Evolutionary conservation across 169 alveolate genomes (phyloP), one percentile per base, ranked within the genome.

Genomic region (Cyclospora cayetanensis): DNA sequence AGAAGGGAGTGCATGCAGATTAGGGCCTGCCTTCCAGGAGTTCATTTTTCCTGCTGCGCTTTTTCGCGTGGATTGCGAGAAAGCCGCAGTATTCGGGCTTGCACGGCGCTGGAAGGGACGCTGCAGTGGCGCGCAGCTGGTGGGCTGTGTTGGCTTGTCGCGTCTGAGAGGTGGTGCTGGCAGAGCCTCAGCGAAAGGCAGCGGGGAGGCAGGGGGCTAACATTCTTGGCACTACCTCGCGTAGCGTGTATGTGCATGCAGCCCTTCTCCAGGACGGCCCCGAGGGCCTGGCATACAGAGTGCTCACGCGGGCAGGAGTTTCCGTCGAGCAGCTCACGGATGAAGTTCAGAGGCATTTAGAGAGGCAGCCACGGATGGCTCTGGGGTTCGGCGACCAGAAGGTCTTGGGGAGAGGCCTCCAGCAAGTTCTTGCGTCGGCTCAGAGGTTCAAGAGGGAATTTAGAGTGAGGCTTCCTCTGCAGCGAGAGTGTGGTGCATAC

Each of bases 311-410:
- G 34, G 94, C 95, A 4, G 97, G 97, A 12, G 95, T 91, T 0
- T 97, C 96, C 80, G 93, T 93, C 34, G 94, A 91, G 52, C 85
- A 93, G 74, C 82, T 96, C 93, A 50, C 94, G n/a, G 96, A 95
- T 63, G 97, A 96, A 79, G 92, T 96, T 46, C 97, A 96, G 66
- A 79, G 68, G 0, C 97, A 96, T 88, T 94, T 96, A 83, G 70
- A 94, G 79, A 94, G 90, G 42, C 97, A 93, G 91, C 97, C 97
- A 4, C 90, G 95, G 27, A 96, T 96, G 98, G 93, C 96, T 0
- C 94, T 96, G 68, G 97, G 97, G 4, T 96, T 96, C 27, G 97
- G 97, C 42, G 98, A 96, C 83, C 97, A 96, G 85, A 96, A 96
- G 90, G 97, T 96, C 4, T 92, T 96, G 29, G 98, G 98, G 0